These are phyloP conservation scores for Trichoderma pleuroti DNA, from an alignment of 2,329 filamentous ascomycete genomes.

Conservation along the genomic window DNA sequence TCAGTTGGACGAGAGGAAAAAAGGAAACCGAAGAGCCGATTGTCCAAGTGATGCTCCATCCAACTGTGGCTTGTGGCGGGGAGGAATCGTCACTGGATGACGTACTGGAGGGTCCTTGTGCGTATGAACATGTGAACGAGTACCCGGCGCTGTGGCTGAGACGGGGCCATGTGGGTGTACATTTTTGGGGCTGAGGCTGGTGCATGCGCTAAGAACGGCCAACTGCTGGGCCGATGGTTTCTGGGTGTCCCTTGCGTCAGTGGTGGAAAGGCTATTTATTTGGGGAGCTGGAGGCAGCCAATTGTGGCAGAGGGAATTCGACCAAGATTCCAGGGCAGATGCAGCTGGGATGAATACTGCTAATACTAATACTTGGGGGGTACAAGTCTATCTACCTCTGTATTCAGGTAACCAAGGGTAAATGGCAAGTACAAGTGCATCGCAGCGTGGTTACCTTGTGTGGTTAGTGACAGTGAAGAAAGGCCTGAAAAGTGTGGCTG, in stretches of 20 bases:
- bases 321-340: not conserved
- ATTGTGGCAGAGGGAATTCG: not conserved
- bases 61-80: constrained; percentile 10
- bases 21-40: not conserved
- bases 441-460: not conserved
- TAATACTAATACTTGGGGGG: not conserved
- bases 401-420: not conserved
- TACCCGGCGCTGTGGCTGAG: constrained; percentile 11
- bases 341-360: not conserved
- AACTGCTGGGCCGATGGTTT: no score
- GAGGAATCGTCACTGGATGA: constrained; percentile 12
- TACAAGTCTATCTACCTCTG: not conserved
- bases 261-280: not conserved
- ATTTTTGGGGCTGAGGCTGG: not conserved
- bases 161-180: not conserved
- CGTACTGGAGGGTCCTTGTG: not conserved
- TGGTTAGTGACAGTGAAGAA: not conserved
- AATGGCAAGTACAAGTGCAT: not conserved
- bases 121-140: not conserved
- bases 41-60: not conserved
- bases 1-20: not conserved
- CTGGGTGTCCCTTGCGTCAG: constrained; percentile 4
- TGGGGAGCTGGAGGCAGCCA: not conserved
- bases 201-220: not conserved
- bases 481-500: not conserved